Percentiles rank a stretch among this genome's conserved stretches.
Evolutionary conservation across 495 filamentous ascomycete genomes (phyloP).

Genomic region (Penicillium tannophilum): DNA sequence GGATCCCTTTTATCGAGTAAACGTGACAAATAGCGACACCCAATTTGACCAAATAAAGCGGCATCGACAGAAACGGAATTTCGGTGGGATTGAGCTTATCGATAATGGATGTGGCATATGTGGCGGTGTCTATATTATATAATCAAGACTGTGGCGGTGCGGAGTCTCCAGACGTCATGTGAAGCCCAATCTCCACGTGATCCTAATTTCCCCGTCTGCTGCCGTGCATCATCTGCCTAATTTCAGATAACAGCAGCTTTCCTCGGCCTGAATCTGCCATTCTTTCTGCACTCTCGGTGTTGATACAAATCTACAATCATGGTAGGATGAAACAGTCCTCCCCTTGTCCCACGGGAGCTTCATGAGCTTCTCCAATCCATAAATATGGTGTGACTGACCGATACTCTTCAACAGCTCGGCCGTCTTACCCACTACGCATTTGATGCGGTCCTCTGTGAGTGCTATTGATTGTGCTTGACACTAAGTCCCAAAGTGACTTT

Average conservation of each 20-base stretch:
- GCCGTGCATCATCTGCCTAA: conserved; percentile 17
- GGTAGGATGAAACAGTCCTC: conserved; percentile 17
- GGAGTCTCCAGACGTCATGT: conserved; percentile 29
- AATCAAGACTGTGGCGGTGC: neutral
- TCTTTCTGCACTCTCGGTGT: neutral
- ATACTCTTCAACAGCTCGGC: conserved; percentile 67
- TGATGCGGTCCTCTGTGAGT: conserved; percentile 88
- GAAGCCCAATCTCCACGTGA: conserved; percentile 29
- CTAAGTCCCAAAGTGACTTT: neutral
- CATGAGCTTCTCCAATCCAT: neutral
- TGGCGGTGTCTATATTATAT: neutral
- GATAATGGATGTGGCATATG: conserved; percentile 17
- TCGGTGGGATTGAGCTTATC: conserved; percentile 32
- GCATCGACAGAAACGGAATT: conserved; percentile 25
- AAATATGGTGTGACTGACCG: conserved; percentile 1
- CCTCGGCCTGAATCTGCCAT: neutral
- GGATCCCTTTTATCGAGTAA: conserved; percentile 27
- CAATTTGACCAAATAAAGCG: conserved; percentile 21
- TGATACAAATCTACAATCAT: conserved; percentile 16
- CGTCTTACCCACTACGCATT: conserved; percentile 92
- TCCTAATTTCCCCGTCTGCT: conserved; percentile 18
- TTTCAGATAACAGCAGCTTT: conserved; percentile 5
- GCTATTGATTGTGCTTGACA: neutral
- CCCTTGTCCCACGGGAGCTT: neutral
- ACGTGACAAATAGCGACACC: conserved; percentile 34